Conservation (phyloP, 1,139 yeast species). For the Saccharomyces uvarum region DNA sequence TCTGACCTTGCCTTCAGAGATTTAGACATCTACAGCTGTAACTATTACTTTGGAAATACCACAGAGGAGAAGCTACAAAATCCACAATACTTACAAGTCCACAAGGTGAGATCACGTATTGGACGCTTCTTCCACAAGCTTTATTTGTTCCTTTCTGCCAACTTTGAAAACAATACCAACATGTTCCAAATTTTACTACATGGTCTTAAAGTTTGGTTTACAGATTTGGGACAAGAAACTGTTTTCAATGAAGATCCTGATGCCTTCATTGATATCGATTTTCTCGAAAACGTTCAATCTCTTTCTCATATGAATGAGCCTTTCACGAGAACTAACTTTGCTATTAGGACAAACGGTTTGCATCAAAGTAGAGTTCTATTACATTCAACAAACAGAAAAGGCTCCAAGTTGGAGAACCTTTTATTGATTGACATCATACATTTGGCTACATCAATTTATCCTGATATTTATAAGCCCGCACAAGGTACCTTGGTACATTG, state of each 20-base stretch:
- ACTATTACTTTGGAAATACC: slow-evolving; percentile 40
- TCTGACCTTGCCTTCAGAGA: slow-evolving; percentile 38
- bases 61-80: slow-evolving; percentile 43
- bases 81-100: slow-evolving; percentile 53
- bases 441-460: slow-evolving; percentile 63
- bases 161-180: slow-evolving; percentile 62
- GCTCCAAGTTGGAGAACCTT: slow-evolving; percentile 57
- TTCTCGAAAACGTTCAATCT: slow-evolving; percentile 41
- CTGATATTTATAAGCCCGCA: slow-evolving; percentile 64
- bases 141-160: slow-evolving; percentile 41
- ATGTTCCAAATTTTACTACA: slow-evolving; percentile 58
- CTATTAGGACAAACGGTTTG: slow-evolving; percentile 66
- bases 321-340: slow-evolving; percentile 70
- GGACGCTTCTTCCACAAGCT: slow-evolving; percentile 65
- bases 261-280: slow-evolving; percentile 39
- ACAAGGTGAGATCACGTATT: slow-evolving; percentile 50
- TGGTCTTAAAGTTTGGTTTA: slow-evolving; percentile 71
- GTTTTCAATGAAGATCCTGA: slow-evolving; percentile 51
- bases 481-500: slow-evolving; percentile 63
- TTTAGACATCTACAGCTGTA: slow-evolving; percentile 50
- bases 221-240: slow-evolving; percentile 74
- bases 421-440: slow-evolving; percentile 64
- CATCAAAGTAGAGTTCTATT: slow-evolving; percentile 70
- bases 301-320: slow-evolving; percentile 49
- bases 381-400: slow-evolving; percentile 68